Conservation (phyloP, 208 protist species). For the Strigomonas culicis region DNA sequence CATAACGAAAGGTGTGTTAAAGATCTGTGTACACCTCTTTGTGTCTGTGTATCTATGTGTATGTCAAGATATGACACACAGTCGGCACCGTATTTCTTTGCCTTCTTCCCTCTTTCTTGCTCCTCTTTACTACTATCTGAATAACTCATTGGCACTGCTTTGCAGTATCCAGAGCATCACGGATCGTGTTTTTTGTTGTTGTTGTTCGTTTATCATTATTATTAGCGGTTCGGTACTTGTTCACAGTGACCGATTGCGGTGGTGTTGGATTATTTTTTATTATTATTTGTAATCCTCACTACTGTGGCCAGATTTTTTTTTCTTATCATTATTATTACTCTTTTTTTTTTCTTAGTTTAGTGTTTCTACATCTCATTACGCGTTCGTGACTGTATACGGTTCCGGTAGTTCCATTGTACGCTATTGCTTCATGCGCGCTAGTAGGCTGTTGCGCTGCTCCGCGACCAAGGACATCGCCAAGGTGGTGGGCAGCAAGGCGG, state of each 20-base stretch:
- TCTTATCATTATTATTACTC: slow-evolving; percentile 10
- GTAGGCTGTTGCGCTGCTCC: slow-evolving; percentile 3
- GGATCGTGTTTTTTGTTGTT: too few relatives aligned
- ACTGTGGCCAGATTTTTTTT: slow-evolving; percentile 7
- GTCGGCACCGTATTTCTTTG: neutral
- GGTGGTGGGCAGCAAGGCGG: slow-evolving; percentile 20
- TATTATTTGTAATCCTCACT: neutral
- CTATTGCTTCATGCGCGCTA: slow-evolving; percentile 8
- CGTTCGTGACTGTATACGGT: neutral
- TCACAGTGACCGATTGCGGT: neutral
- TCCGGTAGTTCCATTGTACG: neutral
- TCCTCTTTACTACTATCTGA: neutral
- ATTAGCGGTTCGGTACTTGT: neutral
- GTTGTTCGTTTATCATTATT: too few relatives aligned
- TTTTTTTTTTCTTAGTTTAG: slow-evolving; percentile 8
- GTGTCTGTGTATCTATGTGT: too few relatives aligned
- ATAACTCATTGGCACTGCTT: neutral
- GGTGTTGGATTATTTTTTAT: neutral
- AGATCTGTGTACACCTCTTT: too few relatives aligned
- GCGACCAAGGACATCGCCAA: slow-evolving; percentile 23
- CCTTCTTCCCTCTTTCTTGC: neutral
- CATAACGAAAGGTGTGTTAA: neutral
- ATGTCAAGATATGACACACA: too few relatives aligned
- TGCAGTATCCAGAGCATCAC: too few relatives aligned
- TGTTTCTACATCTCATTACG: neutral